Base-by-base conservation (phyloP, 2,329 filamentous ascomycete genomes). In the Sclerotinia sclerotiorum region DNA sequence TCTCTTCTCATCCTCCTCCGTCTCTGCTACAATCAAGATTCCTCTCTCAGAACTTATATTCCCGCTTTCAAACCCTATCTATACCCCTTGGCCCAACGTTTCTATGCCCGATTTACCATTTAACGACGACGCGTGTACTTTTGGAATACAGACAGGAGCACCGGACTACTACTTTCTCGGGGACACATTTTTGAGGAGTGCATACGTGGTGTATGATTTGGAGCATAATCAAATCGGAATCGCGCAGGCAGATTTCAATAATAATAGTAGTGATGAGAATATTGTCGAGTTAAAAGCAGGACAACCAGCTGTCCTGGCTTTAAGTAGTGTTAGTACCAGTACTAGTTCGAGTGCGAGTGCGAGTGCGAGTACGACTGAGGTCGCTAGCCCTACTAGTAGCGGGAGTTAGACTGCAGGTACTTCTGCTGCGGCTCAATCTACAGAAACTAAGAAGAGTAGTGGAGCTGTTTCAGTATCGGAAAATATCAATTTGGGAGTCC, bases 131-230 rank as follows among this genome's bases (percentile, higher is more conserved):
- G 19, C 68, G 21, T 88, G 86, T 75, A 80, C 82, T 68, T 84
- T 88, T 69, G 86, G 86, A 35, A 81, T 88, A 67, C 80, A 81
- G 70, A 49, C 3, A 19, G 39, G 39, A 35, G 54, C 42, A 3
- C 15, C 29, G 17, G 56, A 56, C 24, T 11, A 70, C 56, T 3
- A 73, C 54, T 65, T 79, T 8, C 78, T 86, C 27, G 84, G 84
- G 7, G 84, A 85, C 71, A 81, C 82, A 0, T 86, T 86, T 73
- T 77, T 86, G 57, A 78, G 84, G 65, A 82, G 81, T 56, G 83
- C 83, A 1, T 86, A 86, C 70, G 82, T 85, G 1, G 83, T 86
- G 2, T 86, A 84, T 70, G 83, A 85, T 71, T 77, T 85, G 5
- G 79, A 79, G 7, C 83, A 83, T 72, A 80, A 83, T 68, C 74